A percentile compares a stretch with the other conserved stretches of the same genome.
phyloP scores from a whole-genome alignment of 2,329 filamentous ascomycete genomes.

The Aureobasidium sp. region DNA sequence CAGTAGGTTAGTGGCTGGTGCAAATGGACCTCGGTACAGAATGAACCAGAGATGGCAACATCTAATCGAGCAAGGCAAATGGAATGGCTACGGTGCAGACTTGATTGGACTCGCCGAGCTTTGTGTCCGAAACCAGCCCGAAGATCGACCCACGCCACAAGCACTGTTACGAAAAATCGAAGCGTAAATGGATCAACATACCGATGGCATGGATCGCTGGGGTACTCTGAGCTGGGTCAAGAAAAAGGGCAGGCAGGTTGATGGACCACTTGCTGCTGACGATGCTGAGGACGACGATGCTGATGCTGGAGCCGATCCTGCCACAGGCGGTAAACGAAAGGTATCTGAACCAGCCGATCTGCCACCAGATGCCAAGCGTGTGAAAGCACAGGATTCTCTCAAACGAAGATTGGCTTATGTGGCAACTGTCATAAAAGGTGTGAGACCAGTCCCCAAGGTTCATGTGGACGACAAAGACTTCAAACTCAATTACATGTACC shows the following conservation, averaged over 20 bases:
- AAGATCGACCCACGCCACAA: background rate
- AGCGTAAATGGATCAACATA: background rate
- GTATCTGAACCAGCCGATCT: background rate
- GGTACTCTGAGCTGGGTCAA: background rate
- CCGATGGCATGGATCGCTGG: background rate
- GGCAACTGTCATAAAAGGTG: background rate
- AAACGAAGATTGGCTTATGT: background rate
- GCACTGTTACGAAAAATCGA: background rate
- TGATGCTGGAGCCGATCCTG: background rate
- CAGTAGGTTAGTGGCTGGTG: background rate
- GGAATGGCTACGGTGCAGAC: background rate
- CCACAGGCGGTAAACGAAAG: background rate
- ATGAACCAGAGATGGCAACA: background rate
- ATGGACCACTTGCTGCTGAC: background rate
- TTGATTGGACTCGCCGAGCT: background rate
- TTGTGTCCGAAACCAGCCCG: background rate
- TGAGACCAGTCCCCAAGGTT: background rate
- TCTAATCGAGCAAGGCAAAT: background rate
- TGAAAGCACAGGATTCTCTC: background rate
- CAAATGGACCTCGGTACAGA: background rate
- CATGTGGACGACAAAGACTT: background rate
- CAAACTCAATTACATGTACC: background rate
- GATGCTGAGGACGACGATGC: background rate
- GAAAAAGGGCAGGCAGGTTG: background rate
- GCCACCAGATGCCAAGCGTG: background rate